Percentiles rank a stretch among this genome's conserved stretches.
Evolutionary conservation across 163 green algal genomes (phyloP).

Genomic region (Scenedesmus sp.): DNA sequence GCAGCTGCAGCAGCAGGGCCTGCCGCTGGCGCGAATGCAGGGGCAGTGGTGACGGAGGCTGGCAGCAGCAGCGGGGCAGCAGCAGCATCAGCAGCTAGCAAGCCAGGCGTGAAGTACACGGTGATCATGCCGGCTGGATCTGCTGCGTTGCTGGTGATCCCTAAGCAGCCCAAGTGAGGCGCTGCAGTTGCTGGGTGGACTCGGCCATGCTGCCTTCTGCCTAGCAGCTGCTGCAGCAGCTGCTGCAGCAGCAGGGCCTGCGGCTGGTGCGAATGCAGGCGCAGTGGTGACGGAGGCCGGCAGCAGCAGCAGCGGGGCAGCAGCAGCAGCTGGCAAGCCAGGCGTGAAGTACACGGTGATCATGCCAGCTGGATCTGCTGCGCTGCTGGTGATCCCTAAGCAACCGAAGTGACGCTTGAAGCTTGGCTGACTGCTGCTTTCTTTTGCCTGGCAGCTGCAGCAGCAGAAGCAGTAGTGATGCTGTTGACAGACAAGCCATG

Average conservation of each 20-base stretch:
- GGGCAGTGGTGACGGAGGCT: background rate
- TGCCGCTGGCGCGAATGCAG: background rate
- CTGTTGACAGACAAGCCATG: too few relatives aligned
- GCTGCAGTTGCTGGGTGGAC: background rate
- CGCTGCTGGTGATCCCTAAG: constrained; percentile 43
- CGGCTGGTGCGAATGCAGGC: background rate
- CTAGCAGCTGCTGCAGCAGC: background rate
- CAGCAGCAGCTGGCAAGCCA: background rate
- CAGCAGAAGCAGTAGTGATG: background rate
- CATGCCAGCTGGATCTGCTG: constrained; percentile 41
- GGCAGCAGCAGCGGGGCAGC: too few relatives aligned
- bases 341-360: constrained; percentile 20
- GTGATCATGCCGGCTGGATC: constrained; percentile 42
- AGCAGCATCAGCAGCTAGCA: background rate
- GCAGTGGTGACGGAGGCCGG: background rate
- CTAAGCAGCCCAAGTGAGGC: background rate
- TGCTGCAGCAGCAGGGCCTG: background rate
- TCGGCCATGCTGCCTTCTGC: background rate
- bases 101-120: background rate
- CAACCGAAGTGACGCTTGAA: background rate
- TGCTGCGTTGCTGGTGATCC: constrained; percentile 45
- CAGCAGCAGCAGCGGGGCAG: too few relatives aligned
- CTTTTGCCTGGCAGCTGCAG: background rate
- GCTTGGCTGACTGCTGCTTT: background rate
- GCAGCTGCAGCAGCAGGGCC: background rate